Base-by-base conservation (phyloP, 805 yeast species). In the Saccharomycopsis fermentans region DNA sequence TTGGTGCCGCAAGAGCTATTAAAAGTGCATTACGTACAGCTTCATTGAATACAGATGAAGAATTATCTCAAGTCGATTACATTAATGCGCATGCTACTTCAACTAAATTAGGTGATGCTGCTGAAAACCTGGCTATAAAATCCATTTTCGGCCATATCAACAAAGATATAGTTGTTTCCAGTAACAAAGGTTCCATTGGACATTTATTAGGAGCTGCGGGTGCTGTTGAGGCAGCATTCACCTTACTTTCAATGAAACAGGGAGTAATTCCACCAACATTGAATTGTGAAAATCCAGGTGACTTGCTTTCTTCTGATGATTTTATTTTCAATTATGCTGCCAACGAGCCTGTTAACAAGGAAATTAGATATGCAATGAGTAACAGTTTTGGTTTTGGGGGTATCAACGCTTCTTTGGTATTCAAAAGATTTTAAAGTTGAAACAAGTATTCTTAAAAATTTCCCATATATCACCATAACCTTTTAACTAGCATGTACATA, bases 331-430 rank as follows among this genome's bases (percentile, higher is more conserved):
- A 87, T 67, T 86, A 85, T 64, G 84, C 86, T 6, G 77, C 81
- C 0, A 72, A 79, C 36, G 62, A 66, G 12, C 75, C 86, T 9
- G 65, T 70, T n/a, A 66, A 73, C 51, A 74, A 69, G 26, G 65
- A 69, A 1, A 68, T 87, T 3, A 66, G 77, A 2, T 77, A 80
- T 63, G 97, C 92, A 0, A 62, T 94, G 65, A 81, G 90, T 54
- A 94, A 94, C 67, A 89, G 97, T 65, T 92, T 95, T 72, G 99
- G 99, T 0, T 94, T 94, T 73, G 99, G 99, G 6, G 99, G 99
- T 8, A 89, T 95, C 4, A 94, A 94, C 70, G 85, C 95, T 6
- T 79, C 95, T 1, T 66, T 94, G 1, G 76, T 83, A 51, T 80
- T 84, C 63, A 73, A 74, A 35, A 75, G 71, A 27, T 57, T 39